Evolutionary conservation across 805 yeast species (phyloP), one percentile per base, ranked within the genome.

Genomic region (Maudiozyma turicensis): DNA sequence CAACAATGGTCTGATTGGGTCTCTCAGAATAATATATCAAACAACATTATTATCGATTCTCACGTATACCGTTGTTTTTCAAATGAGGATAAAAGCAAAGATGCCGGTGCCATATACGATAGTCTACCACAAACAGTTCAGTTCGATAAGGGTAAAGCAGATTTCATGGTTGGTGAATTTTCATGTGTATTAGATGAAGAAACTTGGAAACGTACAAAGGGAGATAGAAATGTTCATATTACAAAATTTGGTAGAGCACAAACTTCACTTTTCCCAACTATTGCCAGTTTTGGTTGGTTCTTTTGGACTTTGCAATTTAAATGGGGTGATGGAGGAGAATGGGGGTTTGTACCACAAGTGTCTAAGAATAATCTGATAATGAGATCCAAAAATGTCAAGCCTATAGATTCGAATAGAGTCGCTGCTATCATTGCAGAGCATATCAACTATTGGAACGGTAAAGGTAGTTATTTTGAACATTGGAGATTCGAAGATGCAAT

Each of bases 291-390:
- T 49, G 98, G 98, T 0, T 74, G 78, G 50, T 90, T 75, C 65
- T 91, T 93, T 67, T 91, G 98, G 98, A 86, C 96, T 1, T 85
- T 70, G 64, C 87, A 88, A 67, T 90, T 90, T 61, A 78, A 84
- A 61, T 73, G 80, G 50, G 97, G 97, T 2, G 84, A 82, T 60
- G 97, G 97, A 41, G 98, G 98, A 13, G 97, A 88, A 68, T 91
- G 98, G 98, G 97, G 93, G 45, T 83, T 87, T 67, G 73, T 75
- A 28, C 85, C 88, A 37, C 86, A 86, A 89, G 70, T 75, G 20
- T 80, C 82, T 26, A 67, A 69, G 47, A 88, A 87, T 0, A 77
- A 81, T 8, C 64, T 81, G 28, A 76, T 79, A 5, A 34, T 11
- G n/a, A 45, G 46, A n/a, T 30, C 20, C 9, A 49, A 63, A 13